Conservation (phyloP, 495 filamentous ascomycete species). For the Stereocaulon alpinum region DNA sequence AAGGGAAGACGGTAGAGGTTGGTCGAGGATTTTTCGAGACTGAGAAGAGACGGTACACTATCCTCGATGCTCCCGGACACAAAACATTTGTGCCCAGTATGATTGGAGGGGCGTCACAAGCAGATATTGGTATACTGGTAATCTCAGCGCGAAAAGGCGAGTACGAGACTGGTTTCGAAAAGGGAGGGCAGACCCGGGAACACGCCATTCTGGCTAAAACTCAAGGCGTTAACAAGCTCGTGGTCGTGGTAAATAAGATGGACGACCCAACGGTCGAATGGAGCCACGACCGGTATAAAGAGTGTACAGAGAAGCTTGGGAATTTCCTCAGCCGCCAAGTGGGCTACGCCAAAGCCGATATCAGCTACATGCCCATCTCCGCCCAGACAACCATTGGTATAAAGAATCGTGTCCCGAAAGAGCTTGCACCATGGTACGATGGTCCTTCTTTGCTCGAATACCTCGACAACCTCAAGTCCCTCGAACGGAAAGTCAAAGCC, state of each 20-base stretch:
- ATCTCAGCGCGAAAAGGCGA: slow-evolving; percentile 97
- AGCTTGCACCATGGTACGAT: slow-evolving; percentile 70
- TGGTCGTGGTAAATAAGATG: slow-evolving; percentile 97
- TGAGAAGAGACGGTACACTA: slow-evolving; percentile 76
- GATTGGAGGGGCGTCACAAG: slow-evolving; percentile 94
- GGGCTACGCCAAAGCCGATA: slow-evolving; percentile 88
- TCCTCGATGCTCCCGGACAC: slow-evolving; percentile 93
- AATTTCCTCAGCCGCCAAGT: slow-evolving; percentile 73
- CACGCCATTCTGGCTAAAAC: slow-evolving; percentile 96
- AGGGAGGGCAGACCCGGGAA: slow-evolving; percentile 94
- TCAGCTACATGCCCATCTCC: slow-evolving; percentile 93
- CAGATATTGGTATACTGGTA: slow-evolving; percentile 90
- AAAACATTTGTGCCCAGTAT: slow-evolving; percentile 94
- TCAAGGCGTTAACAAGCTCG: slow-evolving; percentile 90
- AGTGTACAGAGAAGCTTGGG: slow-evolving; percentile 81
- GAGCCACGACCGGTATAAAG: slow-evolving; percentile 82
- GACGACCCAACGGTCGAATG: slow-evolving; percentile 93
- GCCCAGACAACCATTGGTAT: slow-evolving; percentile 77
- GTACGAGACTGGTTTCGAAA: slow-evolving; percentile 99
- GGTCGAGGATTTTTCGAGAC: slow-evolving; percentile 95
- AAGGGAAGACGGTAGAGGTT: slow-evolving; percentile 98
- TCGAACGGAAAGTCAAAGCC: slow-evolving; percentile 92
- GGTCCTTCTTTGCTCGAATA: slow-evolving; percentile 94
- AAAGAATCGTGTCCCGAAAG: slow-evolving; percentile 74
- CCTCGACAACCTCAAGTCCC: slow-evolving; percentile 77